Evolutionary conservation across 495 filamentous ascomycete species (phyloP).

Genomic region (Penicillium flavigenum): DNA sequence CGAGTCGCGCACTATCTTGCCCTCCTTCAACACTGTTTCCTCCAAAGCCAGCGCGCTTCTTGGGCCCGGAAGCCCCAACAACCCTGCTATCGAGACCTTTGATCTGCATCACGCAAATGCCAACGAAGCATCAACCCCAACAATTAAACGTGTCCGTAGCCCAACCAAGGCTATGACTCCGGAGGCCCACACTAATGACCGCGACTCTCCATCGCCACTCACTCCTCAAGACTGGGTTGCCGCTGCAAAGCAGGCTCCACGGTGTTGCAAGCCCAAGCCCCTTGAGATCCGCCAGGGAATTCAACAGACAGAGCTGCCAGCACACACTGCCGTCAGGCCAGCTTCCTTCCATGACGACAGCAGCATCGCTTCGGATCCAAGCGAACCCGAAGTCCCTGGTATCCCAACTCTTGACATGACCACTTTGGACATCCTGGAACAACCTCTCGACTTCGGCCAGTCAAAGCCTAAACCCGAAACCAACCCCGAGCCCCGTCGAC

Average conservation of each 20-base stretch:
- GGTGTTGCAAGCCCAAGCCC: slow-evolving; percentile 21
- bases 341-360: slow-evolving; percentile 26
- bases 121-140: slow-evolving; percentile 24
- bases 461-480: slow-evolving; percentile 25
- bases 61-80: slow-evolving; percentile 28
- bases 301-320: slow-evolving; percentile 14
- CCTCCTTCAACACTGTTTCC: slow-evolving; percentile 34
- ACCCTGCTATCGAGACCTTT: slow-evolving; percentile 25
- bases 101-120: slow-evolving; percentile 21
- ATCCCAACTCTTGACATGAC: slow-evolving; percentile 38
- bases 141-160: slow-evolving; percentile 26
- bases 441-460: slow-evolving; percentile 15
- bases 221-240: slow-evolving; percentile 48
- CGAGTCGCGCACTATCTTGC: slow-evolving; percentile 34
- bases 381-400: slow-evolving; percentile 29
- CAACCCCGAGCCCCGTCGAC: slow-evolving; percentile 32
- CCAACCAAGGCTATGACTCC: slow-evolving; percentile 21
- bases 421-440: slow-evolving; percentile 22
- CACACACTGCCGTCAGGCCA: slow-evolving; percentile 15
- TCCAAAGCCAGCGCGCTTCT: slow-evolving; percentile 29
- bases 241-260: slow-evolving; percentile 34
- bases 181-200: slow-evolving; percentile 2
- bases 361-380: slow-evolving; percentile 31
- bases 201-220: slow-evolving; percentile 31
- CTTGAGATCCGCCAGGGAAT: slow-evolving; percentile 12